A percentile compares a stretch with the other conserved stretches of the same genome.
These are phyloP conservation scores for Brassica incana DNA, from an alignment of 345 rosid species.

Conservation along the genomic window DNA sequence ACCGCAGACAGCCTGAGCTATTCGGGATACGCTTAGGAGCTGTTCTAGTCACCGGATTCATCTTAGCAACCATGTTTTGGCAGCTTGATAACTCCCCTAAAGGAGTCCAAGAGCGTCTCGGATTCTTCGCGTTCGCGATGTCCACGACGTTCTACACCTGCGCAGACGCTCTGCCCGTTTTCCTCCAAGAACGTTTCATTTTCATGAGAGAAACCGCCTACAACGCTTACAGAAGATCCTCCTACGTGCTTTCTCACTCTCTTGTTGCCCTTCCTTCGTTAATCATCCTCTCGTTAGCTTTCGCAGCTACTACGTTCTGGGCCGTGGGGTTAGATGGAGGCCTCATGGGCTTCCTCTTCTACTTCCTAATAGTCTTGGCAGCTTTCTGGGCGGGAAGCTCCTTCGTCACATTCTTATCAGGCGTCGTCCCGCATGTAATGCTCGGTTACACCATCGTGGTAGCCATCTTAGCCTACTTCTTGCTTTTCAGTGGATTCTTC, in stretches of 20 bases:
- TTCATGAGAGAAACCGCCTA: conserved; percentile 59
- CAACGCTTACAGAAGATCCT: conserved; percentile 52
- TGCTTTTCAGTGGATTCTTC: conserved; percentile 44
- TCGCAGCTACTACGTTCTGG: conserved; percentile 51
- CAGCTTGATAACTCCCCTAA: conserved; percentile 44
- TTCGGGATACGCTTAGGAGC: conserved; percentile 38
- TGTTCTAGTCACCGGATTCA: conserved; percentile 49
- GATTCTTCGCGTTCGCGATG: conserved; percentile 51
- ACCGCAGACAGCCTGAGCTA: conserved; percentile 38
- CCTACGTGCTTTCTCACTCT: conserved; percentile 55
- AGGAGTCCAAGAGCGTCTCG: conserved; percentile 48
- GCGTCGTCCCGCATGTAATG: conserved; percentile 48
- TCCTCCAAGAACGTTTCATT: conserved; percentile 56
- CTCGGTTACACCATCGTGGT: conserved; percentile 55
- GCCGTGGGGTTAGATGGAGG: conserved; percentile 58
- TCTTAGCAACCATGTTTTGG: conserved; percentile 43
- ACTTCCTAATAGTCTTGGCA: conserved; percentile 44
- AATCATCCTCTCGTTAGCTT: conserved; percentile 44
- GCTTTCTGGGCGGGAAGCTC: conserved; percentile 44
- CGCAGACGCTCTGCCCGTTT: conserved; percentile 50
- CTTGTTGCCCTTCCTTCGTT: conserved; percentile 49
- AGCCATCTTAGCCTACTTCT: conserved; percentile 51
- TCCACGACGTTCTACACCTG: conserved; percentile 51
- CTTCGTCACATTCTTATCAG: conserved; percentile 49
- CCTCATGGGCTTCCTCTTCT: conserved; percentile 48